A percentile compares a stretch with the other conserved stretches of the same genome.
Conservation (phyloP, 805 yeast genomes). For the Hanseniaspora clermontiae region DNA sequence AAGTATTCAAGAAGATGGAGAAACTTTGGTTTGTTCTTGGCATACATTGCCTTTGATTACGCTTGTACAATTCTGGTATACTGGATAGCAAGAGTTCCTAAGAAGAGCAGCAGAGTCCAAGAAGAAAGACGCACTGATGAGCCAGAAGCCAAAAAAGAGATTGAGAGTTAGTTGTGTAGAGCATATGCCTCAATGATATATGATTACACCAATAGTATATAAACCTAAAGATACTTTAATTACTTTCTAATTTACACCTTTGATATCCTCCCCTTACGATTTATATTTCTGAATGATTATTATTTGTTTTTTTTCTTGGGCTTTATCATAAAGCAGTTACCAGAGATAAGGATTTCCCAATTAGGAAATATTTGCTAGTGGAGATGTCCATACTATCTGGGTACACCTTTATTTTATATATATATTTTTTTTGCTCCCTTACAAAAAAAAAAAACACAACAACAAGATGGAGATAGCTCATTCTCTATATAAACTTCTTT, state of each 20-base stretch:
- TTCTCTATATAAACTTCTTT: too few species aligned
- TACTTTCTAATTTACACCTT: too few species aligned
- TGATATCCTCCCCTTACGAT: too few species aligned
- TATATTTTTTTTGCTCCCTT: not conserved
- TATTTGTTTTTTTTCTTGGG: too few species aligned
- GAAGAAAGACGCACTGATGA: not conserved
- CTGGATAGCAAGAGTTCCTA: conserved; percentile 58
- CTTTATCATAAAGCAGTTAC: too few species aligned
- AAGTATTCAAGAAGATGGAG: conserved; percentile 37
- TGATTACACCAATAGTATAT: too few species aligned
- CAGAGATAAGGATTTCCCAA: conserved; percentile 1
- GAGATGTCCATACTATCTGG: not conserved
- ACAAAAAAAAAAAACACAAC: not conserved
- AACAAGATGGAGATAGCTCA: not conserved
- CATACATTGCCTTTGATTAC: conserved; percentile 36
- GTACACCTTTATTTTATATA: too few species aligned
- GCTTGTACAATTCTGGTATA: conserved; percentile 33
- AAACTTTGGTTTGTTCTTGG: conserved; percentile 44
- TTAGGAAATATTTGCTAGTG: not conserved
- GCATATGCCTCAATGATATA: not conserved
- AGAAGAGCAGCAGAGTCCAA: conserved; percentile 17
- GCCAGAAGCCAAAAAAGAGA: not conserved
- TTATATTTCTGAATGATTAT: too few species aligned
- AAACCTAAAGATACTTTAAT: too few species aligned
- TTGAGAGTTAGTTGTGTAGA: not conserved